phyloP scores from a whole-genome alignment of 306 rosid species.

The Cicer chorassanicum region DNA sequence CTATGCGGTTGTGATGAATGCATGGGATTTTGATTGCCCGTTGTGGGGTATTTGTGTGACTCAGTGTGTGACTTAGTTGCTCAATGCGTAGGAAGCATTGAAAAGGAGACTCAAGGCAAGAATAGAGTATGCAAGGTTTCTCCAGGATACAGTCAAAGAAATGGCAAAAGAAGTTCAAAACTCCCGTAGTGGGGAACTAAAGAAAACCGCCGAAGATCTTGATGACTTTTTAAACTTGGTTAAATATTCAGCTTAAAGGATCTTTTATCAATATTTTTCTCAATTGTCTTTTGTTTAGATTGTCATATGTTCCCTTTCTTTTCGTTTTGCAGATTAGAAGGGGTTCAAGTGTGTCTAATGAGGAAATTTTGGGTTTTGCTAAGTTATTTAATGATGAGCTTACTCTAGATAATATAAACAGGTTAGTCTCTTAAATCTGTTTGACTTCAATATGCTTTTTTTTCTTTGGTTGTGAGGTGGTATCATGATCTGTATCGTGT shows the following conservation, averaged over 20 bases:
- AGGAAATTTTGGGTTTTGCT: conserved; percentile 94
- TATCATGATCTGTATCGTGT: conserved; percentile 34
- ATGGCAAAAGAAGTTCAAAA: conserved; percentile 98
- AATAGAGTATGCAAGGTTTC: conserved; percentile 93
- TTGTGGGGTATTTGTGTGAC: conserved; percentile 44
- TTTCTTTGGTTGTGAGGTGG: conserved; percentile 35
- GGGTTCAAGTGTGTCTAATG: conserved; percentile 79
- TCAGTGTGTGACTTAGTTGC: conserved; percentile 39
- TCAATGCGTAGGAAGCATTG: conserved; percentile 76
- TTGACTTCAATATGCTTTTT: conserved; percentile 31
- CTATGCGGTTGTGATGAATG: conserved; percentile 21
- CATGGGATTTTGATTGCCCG: conserved; percentile 34
- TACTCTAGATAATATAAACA: conserved; percentile 94
- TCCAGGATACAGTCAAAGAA: conserved; percentile 96
- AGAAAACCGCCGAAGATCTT: conserved; percentile 93
- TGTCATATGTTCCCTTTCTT: conserved; percentile 26
- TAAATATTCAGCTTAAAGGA: conserved; percentile 37
- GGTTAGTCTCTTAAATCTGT: conserved; percentile 55
- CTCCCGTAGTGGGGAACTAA: conserved; percentile 86
- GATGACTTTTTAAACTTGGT: conserved; percentile 81
- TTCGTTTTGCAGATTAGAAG: conserved; percentile 70
- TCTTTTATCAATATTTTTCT: conserved; percentile 31
- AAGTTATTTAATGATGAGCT: conserved; percentile 96
- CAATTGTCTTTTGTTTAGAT: conserved; percentile 1
- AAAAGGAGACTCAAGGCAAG: conserved; percentile 91